Base-by-base conservation (phyloP, 768 basidiomycete species). In the Tylopilus rubrobrunneus region DNA sequence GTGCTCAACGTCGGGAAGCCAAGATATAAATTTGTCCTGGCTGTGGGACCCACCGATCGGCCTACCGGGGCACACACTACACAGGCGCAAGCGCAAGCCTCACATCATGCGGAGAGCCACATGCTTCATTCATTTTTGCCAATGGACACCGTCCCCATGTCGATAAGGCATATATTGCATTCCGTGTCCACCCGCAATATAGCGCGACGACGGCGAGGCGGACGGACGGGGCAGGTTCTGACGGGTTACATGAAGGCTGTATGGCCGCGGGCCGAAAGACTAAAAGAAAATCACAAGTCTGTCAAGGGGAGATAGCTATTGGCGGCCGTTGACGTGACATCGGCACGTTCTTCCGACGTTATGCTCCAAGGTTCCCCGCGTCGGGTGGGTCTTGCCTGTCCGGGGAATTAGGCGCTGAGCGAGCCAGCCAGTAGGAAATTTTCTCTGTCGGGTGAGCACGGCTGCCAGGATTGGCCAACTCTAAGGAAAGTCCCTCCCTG, bases 131-230 rank as follows among this genome's bases (percentile, higher is more conserved):
- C 53, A n/a, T 45, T 40, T 37, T 52, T 37, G 39, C 41, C 25
- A 36, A 27, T 49, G 45, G 43, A 49, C 53, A 57, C 53, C 52
- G 40, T 63, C 59, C 54, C 62, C 65, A 64, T 53, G 56, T 55
- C 55, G 28, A 56, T 48, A 44, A 33, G 31, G 37, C 52, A 25
- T 28, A 44, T 27, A 31, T 47, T 39, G n/a, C 43, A 17, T 52
- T 47, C 61, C 64, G 60, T 57, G 34, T 55, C 51, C 53, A 49
- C 45, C 63, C 57, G 59, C 21, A 44, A n/a, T 23, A 44, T 29
- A 45, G 33, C 17, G 45, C 51, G 48, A 52, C 48, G 40, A 52
- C 43, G 27, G 56, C 5, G 52, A 65, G 63, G 63, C 56, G 46
- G 37, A 42, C 49, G 48, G 48, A 29, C 29, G 29, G 29, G 42